phyloP scores from a whole-genome alignment of 2,329 filamentous ascomycete genomes.

The Botrytis cinerea region DNA sequence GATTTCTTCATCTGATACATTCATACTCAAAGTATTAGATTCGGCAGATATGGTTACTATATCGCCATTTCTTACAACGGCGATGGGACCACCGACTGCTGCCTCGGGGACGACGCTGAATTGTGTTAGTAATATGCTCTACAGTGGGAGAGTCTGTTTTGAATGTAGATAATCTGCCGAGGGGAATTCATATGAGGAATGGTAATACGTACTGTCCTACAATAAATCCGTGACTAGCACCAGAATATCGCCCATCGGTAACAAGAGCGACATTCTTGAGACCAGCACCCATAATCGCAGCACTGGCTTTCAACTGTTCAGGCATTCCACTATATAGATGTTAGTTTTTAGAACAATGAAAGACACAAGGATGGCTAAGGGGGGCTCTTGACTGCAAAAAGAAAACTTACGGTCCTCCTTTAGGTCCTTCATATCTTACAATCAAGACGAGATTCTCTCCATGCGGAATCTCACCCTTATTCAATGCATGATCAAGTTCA shows the following conservation, averaged over 20 bases:
- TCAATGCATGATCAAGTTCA: conserved; percentile 74
- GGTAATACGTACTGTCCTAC: conserved; percentile 64
- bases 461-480: conserved; percentile 64
- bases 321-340: conserved; percentile 70
- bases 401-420: conserved; percentile 66
- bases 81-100: conserved; percentile 84
- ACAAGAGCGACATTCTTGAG: conserved; percentile 86
- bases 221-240: conserved; percentile 75
- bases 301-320: conserved; percentile 85
- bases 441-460: conserved; percentile 85
- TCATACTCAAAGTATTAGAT: conserved; percentile 70
- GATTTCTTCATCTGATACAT: conserved; percentile 68
- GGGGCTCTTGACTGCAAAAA: too few relatives aligned
- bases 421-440: conserved; percentile 91
- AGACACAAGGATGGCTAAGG: too few relatives aligned
- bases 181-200: background rate
- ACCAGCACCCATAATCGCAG: conserved; percentile 89
- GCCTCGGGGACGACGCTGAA: conserved; percentile 77
- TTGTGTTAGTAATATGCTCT: background rate
- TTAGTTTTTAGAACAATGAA: background rate
- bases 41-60: conserved; percentile 83
- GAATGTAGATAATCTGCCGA: background rate
- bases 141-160: too few relatives aligned
- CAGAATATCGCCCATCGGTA: conserved; percentile 87
- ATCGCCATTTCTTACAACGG: conserved; percentile 78